Evolutionary conservation across 805 yeast genomes (phyloP), one percentile per base, ranked within the genome.

Genomic region (Ogataea paraovalis): DNA sequence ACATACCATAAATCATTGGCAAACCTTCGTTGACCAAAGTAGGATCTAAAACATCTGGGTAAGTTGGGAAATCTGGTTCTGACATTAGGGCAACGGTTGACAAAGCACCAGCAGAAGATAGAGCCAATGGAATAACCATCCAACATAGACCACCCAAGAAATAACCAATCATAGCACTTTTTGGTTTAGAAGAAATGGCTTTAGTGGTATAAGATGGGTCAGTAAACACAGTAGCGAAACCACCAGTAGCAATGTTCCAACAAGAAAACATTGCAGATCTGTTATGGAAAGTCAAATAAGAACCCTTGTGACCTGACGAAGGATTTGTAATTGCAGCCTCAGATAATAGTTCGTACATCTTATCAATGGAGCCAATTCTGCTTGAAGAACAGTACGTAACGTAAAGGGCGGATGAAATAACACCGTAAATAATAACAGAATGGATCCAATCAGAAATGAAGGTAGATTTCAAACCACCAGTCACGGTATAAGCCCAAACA

Each of bases 401-500:
- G 47, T 57, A 64, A 33, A 57, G 39, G 21, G 61, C 46, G 13
- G 55, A 57, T 13, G 58, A 48, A 13, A 74, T 58, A 19, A 74
- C 64, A 21, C 68, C 53, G 49, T 69, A 72, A 41, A 75, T 69
- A 44, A 75, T 69, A 27, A 73, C 74, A 0, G 78, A 72, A 56
- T 75, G 80, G 42, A 72, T 68, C 72, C 75, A 76, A 53, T 76
- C 81, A 4, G 80, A 72, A 33, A 76, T 60, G 51, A 76, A 75
- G 2, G 82, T 76, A 7, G 80, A 74, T 48, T 72, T 74, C 33
- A 77, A 60, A 9, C 81, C 82, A 41, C 81, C 81, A 33, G 72
- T 65, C 8, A 72, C 65, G 0, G 81, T 77, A 55, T 76, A 77
- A 25, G 73, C 58, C 48, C 72, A 60, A 18, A 77, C 80, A 38